Base-by-base conservation (phyloP, 495 filamentous ascomycete genomes). In the Echria macrotheca region DNA sequence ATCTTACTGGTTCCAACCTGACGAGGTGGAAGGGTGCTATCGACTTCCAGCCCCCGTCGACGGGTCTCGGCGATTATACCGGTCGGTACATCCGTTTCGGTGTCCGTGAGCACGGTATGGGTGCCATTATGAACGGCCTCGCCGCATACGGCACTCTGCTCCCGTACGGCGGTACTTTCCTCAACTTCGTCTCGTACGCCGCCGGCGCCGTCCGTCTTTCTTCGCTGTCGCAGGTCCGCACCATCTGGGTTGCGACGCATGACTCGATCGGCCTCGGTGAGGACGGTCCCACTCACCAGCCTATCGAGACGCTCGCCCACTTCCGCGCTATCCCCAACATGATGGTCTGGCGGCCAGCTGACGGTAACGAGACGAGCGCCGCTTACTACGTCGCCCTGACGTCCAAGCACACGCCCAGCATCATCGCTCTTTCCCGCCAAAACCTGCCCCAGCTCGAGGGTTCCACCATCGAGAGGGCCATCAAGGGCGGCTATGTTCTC, bases 181-280 rank as follows among this genome's bases (percentile, higher is more conserved):
- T 99, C 53, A 99, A 99, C 86, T 99, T 99, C 75, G 91, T 99
- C 53, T 99, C 93, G 18, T 99, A 99, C 68, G 91, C 89, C 54
- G 88, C 93, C 55, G 93, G 93, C 69, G 83, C 94, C 64, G 85
- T 97, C 60, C 91, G 93, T 69, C 82, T 99, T 21, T 95, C 90
- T 38, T 81, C 94, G 25, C 78, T 99, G 50, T 94, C 90, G 25
- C 91, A 89, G 69, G 81, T 89, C 65, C 91, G 91, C 56, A 80
- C 81, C 66, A 91, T 99, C 76, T 94, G 93, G 80, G 79, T 99
- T 65, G 93, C 94, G 51, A 99, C 93, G 58, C 93, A 99, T 81
- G 93, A 99, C 79, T 96, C 91, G 53, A 97, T 99, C 64, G 93
- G 93, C 78, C 87, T 99, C 53, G 93, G 93, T 70, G 94, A 99